Evolutionary conservation across 345 rosid genomes (phyloP).

Genomic region (Eucalyptus cloeziana): DNA sequence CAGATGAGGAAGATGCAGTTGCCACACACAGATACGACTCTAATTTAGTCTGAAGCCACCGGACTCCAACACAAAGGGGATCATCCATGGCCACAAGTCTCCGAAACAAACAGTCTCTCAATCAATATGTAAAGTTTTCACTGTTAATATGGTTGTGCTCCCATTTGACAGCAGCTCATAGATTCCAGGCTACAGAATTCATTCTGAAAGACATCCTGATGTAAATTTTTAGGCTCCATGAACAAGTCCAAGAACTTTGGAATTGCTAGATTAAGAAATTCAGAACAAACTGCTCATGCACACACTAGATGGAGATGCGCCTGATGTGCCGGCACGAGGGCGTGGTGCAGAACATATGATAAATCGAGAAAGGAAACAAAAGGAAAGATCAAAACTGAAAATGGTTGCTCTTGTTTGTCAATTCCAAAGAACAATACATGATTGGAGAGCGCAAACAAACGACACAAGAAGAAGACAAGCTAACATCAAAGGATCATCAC

Average conservation of each 20-base stretch:
- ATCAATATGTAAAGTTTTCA: not conserved
- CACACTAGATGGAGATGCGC: not conserved
- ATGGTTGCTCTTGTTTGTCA: not conserved
- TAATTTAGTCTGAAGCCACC: not conserved
- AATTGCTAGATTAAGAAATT: not conserved
- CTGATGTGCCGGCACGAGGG: not conserved
- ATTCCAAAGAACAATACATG: not conserved
- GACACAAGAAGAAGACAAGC: not conserved
- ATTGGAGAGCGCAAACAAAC: not conserved
- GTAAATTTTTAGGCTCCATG: not conserved
- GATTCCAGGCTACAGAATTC: not conserved
- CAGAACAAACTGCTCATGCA: too few species aligned
- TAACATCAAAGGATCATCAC: not conserved
- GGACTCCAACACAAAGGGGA: not conserved
- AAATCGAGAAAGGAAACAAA: not conserved
- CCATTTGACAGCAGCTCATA: not conserved
- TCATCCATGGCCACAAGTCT: not conserved
- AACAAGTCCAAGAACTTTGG: not conserved
- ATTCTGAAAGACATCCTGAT: not conserved
- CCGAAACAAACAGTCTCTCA: not conserved
- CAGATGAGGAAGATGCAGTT: not conserved
- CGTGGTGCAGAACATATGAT: rapidly evolving
- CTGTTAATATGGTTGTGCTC: not conserved
- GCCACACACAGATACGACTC: not conserved
- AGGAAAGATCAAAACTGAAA: not conserved